Percentiles rank a stretch among this genome's conserved stretches.
Conservation (phyloP, 2,329 filamentous ascomycete species). For the Ophiostoma piceae region DNA sequence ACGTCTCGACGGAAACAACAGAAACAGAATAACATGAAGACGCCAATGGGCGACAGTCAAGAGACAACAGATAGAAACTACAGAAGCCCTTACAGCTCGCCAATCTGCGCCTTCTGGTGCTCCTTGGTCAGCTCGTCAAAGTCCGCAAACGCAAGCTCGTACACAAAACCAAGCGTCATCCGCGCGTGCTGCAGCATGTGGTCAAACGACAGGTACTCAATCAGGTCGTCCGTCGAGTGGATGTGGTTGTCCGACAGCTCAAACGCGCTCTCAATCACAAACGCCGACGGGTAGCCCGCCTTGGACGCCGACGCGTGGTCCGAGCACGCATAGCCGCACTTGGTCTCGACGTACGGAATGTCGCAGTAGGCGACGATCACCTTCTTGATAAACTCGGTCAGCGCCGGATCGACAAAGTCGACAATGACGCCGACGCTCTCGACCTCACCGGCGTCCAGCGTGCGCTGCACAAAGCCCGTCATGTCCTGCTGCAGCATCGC, state of each 20-base stretch:
- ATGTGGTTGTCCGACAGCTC: conserved; percentile 62
- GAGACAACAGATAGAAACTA: background rate
- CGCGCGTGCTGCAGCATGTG: conserved; percentile 61
- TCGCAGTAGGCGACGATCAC: conserved; percentile 82
- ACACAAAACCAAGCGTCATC: conserved; percentile 44
- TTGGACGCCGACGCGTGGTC: conserved; percentile 63
- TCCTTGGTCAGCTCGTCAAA: conserved; percentile 33
- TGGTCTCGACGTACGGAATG: conserved; percentile 53
- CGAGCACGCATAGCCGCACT: conserved; percentile 57
- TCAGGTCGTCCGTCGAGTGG: conserved; percentile 66
- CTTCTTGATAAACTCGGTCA: conserved; percentile 87
- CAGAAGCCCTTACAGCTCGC: conserved; percentile 26
- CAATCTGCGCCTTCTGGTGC: conserved; percentile 24
- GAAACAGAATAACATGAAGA: background rate
- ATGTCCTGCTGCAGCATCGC: conserved; percentile 99
- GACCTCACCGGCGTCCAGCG: conserved; percentile 71
- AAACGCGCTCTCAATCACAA: conserved; percentile 59
- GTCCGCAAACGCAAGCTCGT: conserved; percentile 42
- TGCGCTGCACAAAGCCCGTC: conserved; percentile 83
- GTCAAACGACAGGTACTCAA: conserved; percentile 62
- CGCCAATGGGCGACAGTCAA: background rate
- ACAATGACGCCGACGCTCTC: conserved; percentile 91
- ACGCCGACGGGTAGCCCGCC: conserved; percentile 60
- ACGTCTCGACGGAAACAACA: background rate
- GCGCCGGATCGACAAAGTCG: conserved; percentile 75